These are phyloP conservation scores for Emydomyces testavorans DNA, from an alignment of 2,329 filamentous ascomycete genomes.

Conservation along the genomic window DNA sequence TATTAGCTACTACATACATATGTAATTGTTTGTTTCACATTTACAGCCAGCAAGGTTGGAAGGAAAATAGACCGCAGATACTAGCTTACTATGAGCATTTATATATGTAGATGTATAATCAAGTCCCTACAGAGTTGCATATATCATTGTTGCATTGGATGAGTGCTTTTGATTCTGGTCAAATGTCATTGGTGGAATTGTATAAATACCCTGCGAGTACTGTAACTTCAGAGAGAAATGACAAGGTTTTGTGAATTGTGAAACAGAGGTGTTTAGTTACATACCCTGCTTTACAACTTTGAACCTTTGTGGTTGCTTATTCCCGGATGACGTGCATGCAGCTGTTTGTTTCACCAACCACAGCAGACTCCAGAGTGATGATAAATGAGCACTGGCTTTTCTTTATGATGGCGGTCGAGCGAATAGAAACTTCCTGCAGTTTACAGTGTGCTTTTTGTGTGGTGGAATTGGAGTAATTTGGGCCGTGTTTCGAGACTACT, in stretches of 20 bases:
- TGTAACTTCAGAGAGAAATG: no score
- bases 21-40: neutral
- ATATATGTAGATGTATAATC: no score
- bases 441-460: neutral
- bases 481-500: neutral
- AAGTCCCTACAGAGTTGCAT: no score
- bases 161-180: neutral
- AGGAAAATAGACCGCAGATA: neutral
- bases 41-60: neutral
- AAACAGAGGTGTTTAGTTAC: neutral
- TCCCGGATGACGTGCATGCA: neutral
- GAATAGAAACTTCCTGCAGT: neutral
- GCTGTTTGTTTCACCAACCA: neutral
- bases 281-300: neutral
- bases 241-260: neutral
- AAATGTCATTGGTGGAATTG: neutral
- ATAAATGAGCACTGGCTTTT: neutral
- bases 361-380: neutral
- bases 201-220: neutral
- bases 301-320: neutral
- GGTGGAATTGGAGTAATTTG: neutral
- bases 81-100: no score
- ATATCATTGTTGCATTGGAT: constrained; percentile 5
- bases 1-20: no score
- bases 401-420: neutral